These are phyloP conservation scores for Polytolypa hystricis DNA, from an alignment of 2,329 filamentous ascomycete species.

Conservation along the genomic window DNA sequence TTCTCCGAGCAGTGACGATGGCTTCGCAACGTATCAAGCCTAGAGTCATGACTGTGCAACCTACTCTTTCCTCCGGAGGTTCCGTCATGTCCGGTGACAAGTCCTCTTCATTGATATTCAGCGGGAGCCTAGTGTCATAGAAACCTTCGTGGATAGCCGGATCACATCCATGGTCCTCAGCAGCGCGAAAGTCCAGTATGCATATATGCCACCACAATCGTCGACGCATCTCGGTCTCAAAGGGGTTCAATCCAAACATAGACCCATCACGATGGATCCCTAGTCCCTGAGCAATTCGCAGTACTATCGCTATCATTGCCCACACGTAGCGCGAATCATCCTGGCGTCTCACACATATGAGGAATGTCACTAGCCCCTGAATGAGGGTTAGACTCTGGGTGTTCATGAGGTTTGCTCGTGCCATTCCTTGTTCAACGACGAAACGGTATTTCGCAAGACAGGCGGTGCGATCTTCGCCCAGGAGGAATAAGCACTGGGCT, in stretches of 20 bases:
- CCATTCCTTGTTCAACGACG: slow-evolving; percentile 52
- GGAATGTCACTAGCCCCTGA: slow-evolving; percentile 51
- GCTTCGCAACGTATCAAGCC: slow-evolving; percentile 44
- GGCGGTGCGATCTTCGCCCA: slow-evolving; percentile 42
- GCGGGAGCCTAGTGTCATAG: slow-evolving; percentile 38
- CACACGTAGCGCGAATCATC: slow-evolving; percentile 33
- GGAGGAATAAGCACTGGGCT: slow-evolving; percentile 31
- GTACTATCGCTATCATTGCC: slow-evolving; percentile 31
- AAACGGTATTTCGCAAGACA: slow-evolving; percentile 49
- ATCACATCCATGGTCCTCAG: slow-evolving; percentile 41
- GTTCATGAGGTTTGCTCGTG: slow-evolving; percentile 51
- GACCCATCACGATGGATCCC: slow-evolving; percentile 43
- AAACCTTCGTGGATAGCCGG: slow-evolving; percentile 32
- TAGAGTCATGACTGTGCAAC: slow-evolving; percentile 45
- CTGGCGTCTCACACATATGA: slow-evolving; percentile 39
- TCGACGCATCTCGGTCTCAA: slow-evolving; percentile 43
- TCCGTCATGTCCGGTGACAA: slow-evolving; percentile 39
- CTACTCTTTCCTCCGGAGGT: slow-evolving; percentile 37
- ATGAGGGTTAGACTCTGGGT: slow-evolving; percentile 52
- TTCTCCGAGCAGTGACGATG: slow-evolving; percentile 29
- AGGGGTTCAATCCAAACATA: slow-evolving; percentile 36
- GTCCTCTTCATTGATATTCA: slow-evolving; percentile 44
- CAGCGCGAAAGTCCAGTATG: slow-evolving; percentile 37
- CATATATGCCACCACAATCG: slow-evolving; percentile 42
- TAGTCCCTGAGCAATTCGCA: slow-evolving; percentile 34